Conservation (phyloP, 441 rosid species). For the Erodium chrysanthum region DNA sequence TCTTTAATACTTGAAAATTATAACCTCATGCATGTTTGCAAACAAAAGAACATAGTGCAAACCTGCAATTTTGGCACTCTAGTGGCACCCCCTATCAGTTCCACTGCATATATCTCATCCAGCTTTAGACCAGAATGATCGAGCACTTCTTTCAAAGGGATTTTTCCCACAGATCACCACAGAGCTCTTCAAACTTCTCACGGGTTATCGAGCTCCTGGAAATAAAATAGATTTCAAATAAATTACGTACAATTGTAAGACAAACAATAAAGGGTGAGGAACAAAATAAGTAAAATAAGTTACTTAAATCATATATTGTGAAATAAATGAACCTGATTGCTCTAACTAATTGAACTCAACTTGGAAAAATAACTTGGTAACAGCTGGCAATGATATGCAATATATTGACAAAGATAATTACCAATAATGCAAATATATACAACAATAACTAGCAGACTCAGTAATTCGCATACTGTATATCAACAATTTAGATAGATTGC, state of each 20-base stretch:
- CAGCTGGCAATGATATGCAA: no score
- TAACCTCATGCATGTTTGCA: slow-evolving; percentile 4
- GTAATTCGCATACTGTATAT: neutral
- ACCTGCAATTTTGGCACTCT: slow-evolving; percentile 99
- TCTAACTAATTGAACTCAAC: neutral
- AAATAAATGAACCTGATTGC: no score
- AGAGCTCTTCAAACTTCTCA: slow-evolving; percentile 87
- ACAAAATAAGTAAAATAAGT: neutral
- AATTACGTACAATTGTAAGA: no score
- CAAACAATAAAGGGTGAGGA: neutral
- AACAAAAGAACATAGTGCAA: slow-evolving; percentile 20
- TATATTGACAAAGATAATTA: no score
- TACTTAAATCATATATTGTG: no score
- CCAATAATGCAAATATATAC: neutral
- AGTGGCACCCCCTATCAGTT: slow-evolving; percentile 89
- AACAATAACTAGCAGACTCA: neutral
- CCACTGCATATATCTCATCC: slow-evolving; percentile 76
- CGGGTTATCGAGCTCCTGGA: slow-evolving; percentile 85
- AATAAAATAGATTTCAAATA: slow-evolving; percentile 10
- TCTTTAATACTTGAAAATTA: neutral
- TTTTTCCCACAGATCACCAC: slow-evolving; percentile 84
- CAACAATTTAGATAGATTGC: neutral
- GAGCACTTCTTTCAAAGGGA: slow-evolving; percentile 75
- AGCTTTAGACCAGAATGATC: slow-evolving; percentile 57
- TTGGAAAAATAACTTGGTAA: neutral